Evolutionary conservation across 805 yeast genomes (phyloP).

Genomic region (Yarrowia bubula): DNA sequence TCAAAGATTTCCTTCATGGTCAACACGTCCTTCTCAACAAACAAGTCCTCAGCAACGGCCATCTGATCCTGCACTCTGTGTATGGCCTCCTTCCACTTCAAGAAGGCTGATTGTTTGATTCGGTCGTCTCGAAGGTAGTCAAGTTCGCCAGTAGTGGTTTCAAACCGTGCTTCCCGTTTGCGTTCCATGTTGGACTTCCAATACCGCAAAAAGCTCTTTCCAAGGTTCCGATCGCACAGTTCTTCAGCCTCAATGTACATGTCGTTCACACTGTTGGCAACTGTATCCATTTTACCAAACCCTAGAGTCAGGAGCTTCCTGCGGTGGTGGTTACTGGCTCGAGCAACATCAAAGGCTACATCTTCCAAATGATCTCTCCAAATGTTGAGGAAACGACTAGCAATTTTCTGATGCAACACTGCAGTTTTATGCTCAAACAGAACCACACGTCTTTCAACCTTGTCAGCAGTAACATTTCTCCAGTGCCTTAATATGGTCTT

Average conservation of each 20-base stretch:
- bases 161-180: background rate
- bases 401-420: background rate
- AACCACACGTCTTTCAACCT: background rate
- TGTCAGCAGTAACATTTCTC: background rate
- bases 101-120: background rate
- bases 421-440: background rate
- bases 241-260: background rate
- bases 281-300: background rate
- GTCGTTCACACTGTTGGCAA: background rate
- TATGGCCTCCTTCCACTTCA: background rate
- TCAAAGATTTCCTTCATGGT: slow-evolving; percentile 4
- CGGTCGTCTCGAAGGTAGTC: background rate
- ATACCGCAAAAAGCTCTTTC: background rate
- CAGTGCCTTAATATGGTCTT: background rate
- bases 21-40: slow-evolving; percentile 1
- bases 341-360: background rate
- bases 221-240: background rate
- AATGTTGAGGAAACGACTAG: background rate
- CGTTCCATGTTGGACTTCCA: background rate
- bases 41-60: slow-evolving; percentile 11
- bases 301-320: background rate
- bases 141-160: background rate
- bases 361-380: slow-evolving; percentile 17
- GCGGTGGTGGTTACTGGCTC: background rate
- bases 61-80: background rate